A percentile compares a stretch with the other conserved stretches of the same genome.
phyloP scores from a whole-genome alignment of 2,329 filamentous ascomycete genomes.

The Dactylellina drechsleri region DNA sequence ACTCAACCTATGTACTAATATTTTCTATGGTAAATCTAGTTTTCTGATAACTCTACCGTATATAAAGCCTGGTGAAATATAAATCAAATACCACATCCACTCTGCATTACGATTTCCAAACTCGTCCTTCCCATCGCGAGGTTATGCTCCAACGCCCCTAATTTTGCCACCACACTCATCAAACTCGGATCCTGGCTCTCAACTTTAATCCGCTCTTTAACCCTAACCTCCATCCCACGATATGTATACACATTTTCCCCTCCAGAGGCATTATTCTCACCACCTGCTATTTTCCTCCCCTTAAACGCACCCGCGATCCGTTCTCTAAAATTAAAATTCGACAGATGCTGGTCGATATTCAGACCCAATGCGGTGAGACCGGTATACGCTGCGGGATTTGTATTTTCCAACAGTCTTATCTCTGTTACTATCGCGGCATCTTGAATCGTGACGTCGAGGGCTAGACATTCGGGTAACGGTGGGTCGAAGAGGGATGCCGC shows the following conservation, averaged over 20 bases:
- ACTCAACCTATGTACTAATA: too few species aligned
- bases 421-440: conserved; percentile 77
- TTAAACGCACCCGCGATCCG: conserved; percentile 57
- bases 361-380: conserved; percentile 29
- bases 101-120: conserved; percentile 71
- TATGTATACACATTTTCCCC: conserved; percentile 70
- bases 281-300: conserved; percentile 14
- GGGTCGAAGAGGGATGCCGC: conserved; percentile 68
- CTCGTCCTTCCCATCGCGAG: conserved; percentile 69
- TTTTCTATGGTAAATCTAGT: too few species aligned
- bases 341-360: conserved; percentile 41
- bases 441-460: conserved; percentile 76
- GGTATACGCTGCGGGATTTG: conserved; percentile 31
- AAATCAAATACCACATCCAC: conserved; percentile 56
- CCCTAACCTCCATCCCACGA: conserved; percentile 70
- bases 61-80: too few species aligned
- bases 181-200: conserved; percentile 75
- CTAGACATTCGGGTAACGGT: conserved; percentile 73
- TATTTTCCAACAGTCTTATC: conserved; percentile 74
- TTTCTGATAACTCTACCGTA: too few species aligned
- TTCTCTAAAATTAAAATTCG: conserved; percentile 55
- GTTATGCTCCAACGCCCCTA: conserved; percentile 72
- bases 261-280: conserved; percentile 58
- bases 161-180: conserved; percentile 73
- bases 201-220: conserved; percentile 73